Base-by-base conservation (phyloP, 106 monocot genomes). In the Platanthera zijinensis region DNA sequence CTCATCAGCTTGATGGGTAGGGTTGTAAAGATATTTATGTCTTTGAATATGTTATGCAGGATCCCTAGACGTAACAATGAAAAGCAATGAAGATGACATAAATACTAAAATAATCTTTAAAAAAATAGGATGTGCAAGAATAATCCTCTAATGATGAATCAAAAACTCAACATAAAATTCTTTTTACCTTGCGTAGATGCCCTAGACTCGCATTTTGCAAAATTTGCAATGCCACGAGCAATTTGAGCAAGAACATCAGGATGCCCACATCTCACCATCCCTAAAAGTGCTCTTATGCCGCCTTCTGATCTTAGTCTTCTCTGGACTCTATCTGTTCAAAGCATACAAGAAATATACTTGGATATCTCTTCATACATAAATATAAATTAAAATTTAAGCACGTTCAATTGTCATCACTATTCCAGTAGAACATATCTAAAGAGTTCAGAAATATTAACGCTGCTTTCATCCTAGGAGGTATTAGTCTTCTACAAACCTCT, bases 211-310 rank as follows among this genome's bases (percentile, higher is more conserved):
- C 97, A 99, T 74, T 99, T 99, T 30, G 97, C 97, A 78, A 94
- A 99, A 76, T 99, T 99, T 77, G 97, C 97, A 70, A 99, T 94
- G n/a, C 97, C 97, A 57, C 97, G 91, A 52, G 97, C 97, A 78
- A 99, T 90, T 87, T 99, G 97, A 11, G 97, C 97, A 82, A 99
- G 93, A 79, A 99, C 94, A 83, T 99, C 97, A 62, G 94, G 86
- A 68, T 99, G 93, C 47, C 90, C 88, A 74, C 92, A 99, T 69
- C 85, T 92, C 51, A 92, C 97, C 91, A 94, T 94, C 62, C 94
- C 87, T 11, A 99, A 78, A 76, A 99, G 88, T 75, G 97, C 92
- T 82, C 83, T 94, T 50, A 99, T 91, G 49, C 97, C 97, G 76
- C 97, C 97, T 81, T 93, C 97, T 19, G 52, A 82, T 84, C 88